These are phyloP conservation scores for Meredithiella fracta DNA, from an alignment of 2,329 filamentous ascomycete species.

Conservation along the genomic window DNA sequence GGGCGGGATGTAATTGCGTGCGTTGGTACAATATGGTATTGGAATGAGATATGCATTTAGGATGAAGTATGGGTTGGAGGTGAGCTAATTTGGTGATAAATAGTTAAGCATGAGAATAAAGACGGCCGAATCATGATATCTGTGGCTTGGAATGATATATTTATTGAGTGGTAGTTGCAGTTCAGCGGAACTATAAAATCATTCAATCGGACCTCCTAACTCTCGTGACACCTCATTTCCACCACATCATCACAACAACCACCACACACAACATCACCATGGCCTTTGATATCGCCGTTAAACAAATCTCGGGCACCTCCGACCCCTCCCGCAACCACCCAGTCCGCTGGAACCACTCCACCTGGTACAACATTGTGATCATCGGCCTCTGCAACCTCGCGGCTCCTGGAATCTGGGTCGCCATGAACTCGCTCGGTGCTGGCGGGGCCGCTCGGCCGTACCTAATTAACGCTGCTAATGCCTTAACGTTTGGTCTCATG, in stretches of 20 bases:
- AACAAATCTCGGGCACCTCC: neutral
- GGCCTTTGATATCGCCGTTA: neutral
- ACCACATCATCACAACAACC: neutral
- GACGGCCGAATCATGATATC: no score
- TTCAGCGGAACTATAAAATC: no score
- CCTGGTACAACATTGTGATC: conserved; percentile 56
- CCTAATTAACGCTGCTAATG: conserved; percentile 51
- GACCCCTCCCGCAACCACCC: neutral
- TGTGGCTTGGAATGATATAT: no score
- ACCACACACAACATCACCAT: neutral
- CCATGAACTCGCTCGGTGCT: conserved; percentile 57
- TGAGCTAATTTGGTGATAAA: no score
- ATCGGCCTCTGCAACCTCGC: conserved; percentile 55
- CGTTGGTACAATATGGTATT: no score
- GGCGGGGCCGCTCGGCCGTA: conserved; percentile 49
- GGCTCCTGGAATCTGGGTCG: conserved; percentile 55
- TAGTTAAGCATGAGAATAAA: no score
- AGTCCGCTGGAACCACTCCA: conserved; percentile 46
- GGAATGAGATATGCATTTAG: no score
- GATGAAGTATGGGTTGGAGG: no score
- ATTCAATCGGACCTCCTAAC: neutral
- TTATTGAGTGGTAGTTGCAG: no score
- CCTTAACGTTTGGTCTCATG: conserved; percentile 57
- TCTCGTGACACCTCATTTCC: neutral
- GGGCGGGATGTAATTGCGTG: no score